Evolutionary conservation across 768 basidiomycete species (phyloP).

Genomic region (Pisolithus marmoratus): DNA sequence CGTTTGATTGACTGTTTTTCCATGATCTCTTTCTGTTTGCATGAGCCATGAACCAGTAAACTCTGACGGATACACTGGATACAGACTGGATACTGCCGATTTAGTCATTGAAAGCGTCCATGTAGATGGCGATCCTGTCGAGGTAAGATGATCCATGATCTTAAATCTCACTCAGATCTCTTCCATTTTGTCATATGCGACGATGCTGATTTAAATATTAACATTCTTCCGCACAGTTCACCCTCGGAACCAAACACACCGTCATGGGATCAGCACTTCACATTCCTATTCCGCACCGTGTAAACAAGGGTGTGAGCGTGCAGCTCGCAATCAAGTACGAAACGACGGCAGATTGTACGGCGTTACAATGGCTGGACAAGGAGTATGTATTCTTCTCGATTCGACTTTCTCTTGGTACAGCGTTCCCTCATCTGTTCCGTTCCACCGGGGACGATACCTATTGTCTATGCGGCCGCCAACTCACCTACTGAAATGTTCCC

Average conservation of each 20-base stretch:
- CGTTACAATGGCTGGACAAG: constrained; percentile 85
- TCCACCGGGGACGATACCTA: neutral
- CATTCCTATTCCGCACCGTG: constrained; percentile 43
- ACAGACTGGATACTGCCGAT: constrained; percentile 70
- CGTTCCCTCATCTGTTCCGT: neutral
- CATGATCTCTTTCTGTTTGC: neutral
- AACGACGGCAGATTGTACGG: constrained; percentile 70
- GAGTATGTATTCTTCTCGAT: constrained; percentile 40
- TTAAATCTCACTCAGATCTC: neutral
- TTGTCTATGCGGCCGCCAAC: no score
- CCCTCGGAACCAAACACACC: constrained; percentile 50
- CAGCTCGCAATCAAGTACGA: constrained; percentile 57
- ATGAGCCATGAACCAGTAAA: neutral
- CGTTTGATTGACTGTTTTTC: constrained; percentile 12
- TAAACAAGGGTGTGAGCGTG: constrained; percentile 31
- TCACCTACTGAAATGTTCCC: neutral
- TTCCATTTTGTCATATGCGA: neutral
- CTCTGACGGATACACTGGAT: neutral
- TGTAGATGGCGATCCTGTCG: constrained; percentile 40
- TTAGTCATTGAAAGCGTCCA: constrained; percentile 53
- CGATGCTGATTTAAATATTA: neutral
- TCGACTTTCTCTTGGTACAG: neutral
- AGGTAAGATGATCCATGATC: constrained; percentile 33
- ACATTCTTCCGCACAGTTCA: constrained; percentile 33
- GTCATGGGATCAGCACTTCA: constrained; percentile 77